A percentile compares a stretch with the other conserved stretches of the same genome.
phyloP scores from a whole-genome alignment of 148 eudicot species.

The Chenopodium album region DNA sequence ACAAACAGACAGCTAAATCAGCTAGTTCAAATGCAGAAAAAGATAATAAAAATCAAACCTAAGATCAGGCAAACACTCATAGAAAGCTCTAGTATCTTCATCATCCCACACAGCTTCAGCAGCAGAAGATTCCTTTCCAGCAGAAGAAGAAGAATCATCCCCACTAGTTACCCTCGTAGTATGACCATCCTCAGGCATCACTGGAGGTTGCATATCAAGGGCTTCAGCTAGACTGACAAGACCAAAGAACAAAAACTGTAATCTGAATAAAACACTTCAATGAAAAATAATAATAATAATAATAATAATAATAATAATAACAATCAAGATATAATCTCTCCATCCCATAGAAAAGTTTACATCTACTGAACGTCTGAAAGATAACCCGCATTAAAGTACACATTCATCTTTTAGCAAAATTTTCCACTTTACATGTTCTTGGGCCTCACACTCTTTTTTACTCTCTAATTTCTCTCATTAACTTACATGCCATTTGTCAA shows the following conservation, averaged over 20 bases:
- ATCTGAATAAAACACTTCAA: constrained; percentile 2
- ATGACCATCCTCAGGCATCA: constrained; percentile 96
- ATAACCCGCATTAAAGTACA: neutral
- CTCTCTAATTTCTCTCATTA: neutral
- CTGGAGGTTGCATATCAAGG: constrained; percentile 91
- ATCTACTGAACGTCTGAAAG: neutral
- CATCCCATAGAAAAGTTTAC: neutral
- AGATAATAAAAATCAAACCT: constrained; percentile 45
- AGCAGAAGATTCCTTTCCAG: constrained; percentile 71
- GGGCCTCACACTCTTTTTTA: neutral
- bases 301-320: neutral
- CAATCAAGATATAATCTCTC: neutral
- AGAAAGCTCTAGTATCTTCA: constrained; percentile 92
- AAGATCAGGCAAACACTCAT: constrained; percentile 94
- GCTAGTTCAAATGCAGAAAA: neutral
- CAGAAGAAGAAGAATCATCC: constrained; percentile 58
- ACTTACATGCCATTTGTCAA: neutral
- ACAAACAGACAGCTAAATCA: neutral
- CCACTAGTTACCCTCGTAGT: constrained; percentile 91
- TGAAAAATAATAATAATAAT: too few species aligned
- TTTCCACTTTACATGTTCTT: neutral
- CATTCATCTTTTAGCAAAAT: neutral
- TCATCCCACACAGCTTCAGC: constrained; percentile 95
- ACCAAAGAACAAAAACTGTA: neutral
- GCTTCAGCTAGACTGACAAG: constrained; percentile 87